Percentiles rank a stretch among this genome's conserved stretches.
Conservation (phyloP, 202 grass and related monocot genomes). For the Digitaria exilis region DNA sequence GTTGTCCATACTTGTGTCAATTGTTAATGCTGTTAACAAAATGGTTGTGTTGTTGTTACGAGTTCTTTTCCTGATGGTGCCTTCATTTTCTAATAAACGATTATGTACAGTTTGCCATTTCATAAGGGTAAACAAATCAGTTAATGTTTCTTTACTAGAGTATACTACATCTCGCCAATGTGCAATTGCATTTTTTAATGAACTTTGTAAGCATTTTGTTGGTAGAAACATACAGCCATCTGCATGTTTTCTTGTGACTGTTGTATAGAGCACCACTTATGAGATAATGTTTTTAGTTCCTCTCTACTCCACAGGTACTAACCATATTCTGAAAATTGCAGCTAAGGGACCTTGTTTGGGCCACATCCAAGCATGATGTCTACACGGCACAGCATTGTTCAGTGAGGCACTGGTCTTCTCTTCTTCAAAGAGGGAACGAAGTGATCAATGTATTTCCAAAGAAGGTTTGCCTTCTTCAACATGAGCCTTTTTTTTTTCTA, state of each 20-base stretch:
- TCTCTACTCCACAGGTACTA: not conserved
- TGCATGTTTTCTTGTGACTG: not conserved
- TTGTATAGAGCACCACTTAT: not conserved
- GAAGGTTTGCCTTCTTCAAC: slow-evolving; percentile 40
- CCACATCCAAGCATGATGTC: slow-evolving; percentile 89
- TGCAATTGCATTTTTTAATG: too few relatives aligned
- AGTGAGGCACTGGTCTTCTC: slow-evolving; percentile 80
- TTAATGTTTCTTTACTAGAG: not conserved
- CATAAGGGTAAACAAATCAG: not conserved
- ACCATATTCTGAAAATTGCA: slow-evolving; percentile 46
- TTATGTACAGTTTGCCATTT: not conserved
- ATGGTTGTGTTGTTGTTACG: not conserved
- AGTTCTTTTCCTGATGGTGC: not conserved
- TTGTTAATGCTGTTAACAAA: not conserved
- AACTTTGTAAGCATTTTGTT: slow-evolving; percentile 2
- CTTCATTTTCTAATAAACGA: not conserved
- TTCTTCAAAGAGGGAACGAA: slow-evolving; percentile 60
- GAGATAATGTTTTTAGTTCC: not conserved
- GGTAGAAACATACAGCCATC: not conserved
- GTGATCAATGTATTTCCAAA: slow-evolving; percentile 60
- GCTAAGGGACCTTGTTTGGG: slow-evolving; percentile 87
- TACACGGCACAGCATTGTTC: slow-evolving; percentile 70
- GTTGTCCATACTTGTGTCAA: not conserved
- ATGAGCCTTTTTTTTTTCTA: not conserved
- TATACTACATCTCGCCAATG: not conserved